Evolutionary conservation across 306 rosid genomes (phyloP).

Genomic region (Medicago ruthenica): DNA sequence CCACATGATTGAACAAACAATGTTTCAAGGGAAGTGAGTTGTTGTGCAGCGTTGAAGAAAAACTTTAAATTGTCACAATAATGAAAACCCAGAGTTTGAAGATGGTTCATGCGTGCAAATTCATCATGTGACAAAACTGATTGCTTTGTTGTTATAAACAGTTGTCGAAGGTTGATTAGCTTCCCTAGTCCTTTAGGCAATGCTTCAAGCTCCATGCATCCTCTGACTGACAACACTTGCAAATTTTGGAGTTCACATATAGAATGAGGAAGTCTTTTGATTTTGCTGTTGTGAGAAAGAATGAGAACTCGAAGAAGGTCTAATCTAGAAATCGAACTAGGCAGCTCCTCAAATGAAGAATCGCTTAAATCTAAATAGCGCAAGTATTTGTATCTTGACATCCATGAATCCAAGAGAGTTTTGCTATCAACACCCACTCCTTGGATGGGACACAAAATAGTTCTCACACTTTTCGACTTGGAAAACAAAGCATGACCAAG

Average conservation of each 20-base stretch:
- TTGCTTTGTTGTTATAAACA: slow-evolving; percentile 8
- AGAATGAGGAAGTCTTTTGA: not conserved
- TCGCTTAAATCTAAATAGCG: slow-evolving; percentile 1
- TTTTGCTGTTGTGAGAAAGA: not conserved
- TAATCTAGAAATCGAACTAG: not conserved
- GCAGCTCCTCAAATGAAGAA: not conserved
- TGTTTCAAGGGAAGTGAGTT: not conserved
- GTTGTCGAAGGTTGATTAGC: not conserved
- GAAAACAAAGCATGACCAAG: not conserved
- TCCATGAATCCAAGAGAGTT: not conserved
- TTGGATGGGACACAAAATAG: not conserved
- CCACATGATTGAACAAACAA: slow-evolving; percentile 2
- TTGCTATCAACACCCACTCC: not conserved
- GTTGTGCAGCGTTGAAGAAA: not conserved
- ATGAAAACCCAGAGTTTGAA: slow-evolving; percentile 2
- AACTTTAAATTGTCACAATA: not conserved
- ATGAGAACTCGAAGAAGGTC: not conserved
- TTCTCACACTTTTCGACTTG: not conserved
- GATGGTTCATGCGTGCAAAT: not conserved
- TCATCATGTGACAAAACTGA: not conserved
- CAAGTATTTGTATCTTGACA: not conserved
- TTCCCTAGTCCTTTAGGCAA: slow-evolving; percentile 1
- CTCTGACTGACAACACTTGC: not conserved
- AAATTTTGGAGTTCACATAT: not conserved
- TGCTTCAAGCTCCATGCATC: not conserved